Conservation (phyloP, 2,329 filamentous ascomycete species). For the Xylaria sp. region DNA sequence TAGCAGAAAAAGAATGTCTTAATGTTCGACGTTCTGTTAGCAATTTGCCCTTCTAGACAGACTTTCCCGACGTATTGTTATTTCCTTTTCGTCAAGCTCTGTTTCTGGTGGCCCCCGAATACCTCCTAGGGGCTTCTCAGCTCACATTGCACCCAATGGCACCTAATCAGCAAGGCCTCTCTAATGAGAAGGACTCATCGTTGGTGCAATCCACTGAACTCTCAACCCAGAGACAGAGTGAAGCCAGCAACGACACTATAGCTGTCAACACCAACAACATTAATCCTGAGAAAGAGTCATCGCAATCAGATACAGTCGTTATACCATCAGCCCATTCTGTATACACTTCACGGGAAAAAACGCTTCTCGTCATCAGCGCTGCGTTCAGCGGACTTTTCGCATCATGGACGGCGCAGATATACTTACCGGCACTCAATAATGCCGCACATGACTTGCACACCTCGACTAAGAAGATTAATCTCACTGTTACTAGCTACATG, state of each 20-base stretch:
- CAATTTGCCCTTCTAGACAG: background rate
- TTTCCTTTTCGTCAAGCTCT: background rate
- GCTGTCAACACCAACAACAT: constrained; percentile 27
- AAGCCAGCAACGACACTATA: constrained; percentile 37
- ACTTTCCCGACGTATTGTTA: background rate
- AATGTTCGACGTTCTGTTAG: background rate
- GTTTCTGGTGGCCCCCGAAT: background rate
- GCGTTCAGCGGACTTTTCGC: constrained; percentile 45
- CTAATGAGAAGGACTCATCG: constrained; percentile 26
- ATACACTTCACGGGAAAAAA: constrained; percentile 41
- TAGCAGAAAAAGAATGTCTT: constrained; percentile 10
- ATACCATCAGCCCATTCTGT: constrained; percentile 37
- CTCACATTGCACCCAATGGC: constrained; percentile 20
- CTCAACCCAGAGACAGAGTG: constrained; percentile 30
- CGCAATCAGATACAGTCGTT: constrained; percentile 30
- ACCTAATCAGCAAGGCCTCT: constrained; percentile 15
- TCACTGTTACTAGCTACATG: constrained; percentile 56
- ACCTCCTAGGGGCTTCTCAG: background rate
- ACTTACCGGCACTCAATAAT: constrained; percentile 44
- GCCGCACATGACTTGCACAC: constrained; percentile 42
- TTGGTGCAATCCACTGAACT: constrained; percentile 15
- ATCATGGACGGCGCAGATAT: constrained; percentile 46
- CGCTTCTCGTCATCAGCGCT: constrained; percentile 43
- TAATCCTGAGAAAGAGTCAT: constrained; percentile 26
- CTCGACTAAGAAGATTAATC: constrained; percentile 42